A percentile compares a stretch with the other conserved stretches of the same genome.
Evolutionary conservation across 768 basidiomycete genomes (phyloP).

Genomic region (Naganishia friedmannii): DNA sequence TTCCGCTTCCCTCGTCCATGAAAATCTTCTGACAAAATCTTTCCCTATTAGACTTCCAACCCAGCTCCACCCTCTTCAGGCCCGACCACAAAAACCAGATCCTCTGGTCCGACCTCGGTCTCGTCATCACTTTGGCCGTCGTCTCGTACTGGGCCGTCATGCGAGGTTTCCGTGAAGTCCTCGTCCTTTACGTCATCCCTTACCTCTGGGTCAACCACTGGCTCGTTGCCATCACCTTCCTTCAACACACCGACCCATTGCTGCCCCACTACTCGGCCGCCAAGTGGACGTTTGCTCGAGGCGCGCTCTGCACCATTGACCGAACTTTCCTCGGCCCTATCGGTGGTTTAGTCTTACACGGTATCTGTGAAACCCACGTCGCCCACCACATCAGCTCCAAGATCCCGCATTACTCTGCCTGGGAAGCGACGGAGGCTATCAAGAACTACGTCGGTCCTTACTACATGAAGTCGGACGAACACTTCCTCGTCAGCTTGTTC

Average conservation of each 20-base stretch:
- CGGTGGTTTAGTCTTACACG: constrained; percentile 78
- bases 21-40: not conserved
- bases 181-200: constrained; percentile 76
- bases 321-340: constrained; percentile 80
- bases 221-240: constrained; percentile 93
- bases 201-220: constrained; percentile 79
- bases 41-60: constrained; percentile 66
- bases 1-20: not conserved
- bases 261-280: constrained; percentile 87
- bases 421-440: constrained; percentile 85
- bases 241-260: constrained; percentile 94
- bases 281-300: constrained; percentile 89
- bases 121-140: constrained; percentile 67
- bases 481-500: constrained; percentile 61
- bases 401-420: constrained; percentile 79
- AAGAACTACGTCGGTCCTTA: constrained; percentile 67
- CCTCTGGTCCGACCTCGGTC: constrained; percentile 76
- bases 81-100: constrained; percentile 74
- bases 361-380: constrained; percentile 91
- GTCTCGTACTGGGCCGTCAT: constrained; percentile 61
- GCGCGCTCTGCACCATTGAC: constrained; percentile 87
- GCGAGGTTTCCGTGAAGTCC: constrained; percentile 68
- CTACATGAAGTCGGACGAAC: constrained; percentile 51
- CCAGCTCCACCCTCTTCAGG: constrained; percentile 75
- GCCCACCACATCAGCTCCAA: constrained; percentile 88